phyloP scores from a whole-genome alignment of 2,329 filamentous ascomycete genomes.

The Xylaria polymorpha region DNA sequence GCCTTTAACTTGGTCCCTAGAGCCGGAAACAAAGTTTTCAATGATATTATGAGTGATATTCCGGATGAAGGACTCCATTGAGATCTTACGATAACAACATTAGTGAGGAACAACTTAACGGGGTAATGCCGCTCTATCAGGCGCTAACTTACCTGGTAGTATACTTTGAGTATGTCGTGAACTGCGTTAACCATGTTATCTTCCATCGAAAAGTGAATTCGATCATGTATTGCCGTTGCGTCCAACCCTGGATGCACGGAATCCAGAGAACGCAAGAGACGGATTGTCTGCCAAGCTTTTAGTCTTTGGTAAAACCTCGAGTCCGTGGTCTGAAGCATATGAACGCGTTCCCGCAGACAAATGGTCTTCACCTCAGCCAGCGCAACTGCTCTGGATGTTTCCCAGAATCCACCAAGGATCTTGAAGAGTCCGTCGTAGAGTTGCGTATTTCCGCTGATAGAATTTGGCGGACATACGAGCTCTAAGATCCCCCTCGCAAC shows the following conservation, averaged over 20 bases:
- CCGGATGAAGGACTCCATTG: slow-evolving; percentile 47
- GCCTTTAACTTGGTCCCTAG: slow-evolving; percentile 22
- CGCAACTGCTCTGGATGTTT: background rate
- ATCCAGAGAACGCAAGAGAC: slow-evolving; percentile 40
- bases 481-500: slow-evolving; percentile 23
- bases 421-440: slow-evolving; percentile 20
- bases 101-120: background rate
- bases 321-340: slow-evolving; percentile 44
- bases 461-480: slow-evolving; percentile 6
- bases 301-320: slow-evolving; percentile 43
- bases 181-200: slow-evolving; percentile 51
- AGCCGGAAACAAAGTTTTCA: slow-evolving; percentile 43
- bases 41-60: slow-evolving; percentile 43
- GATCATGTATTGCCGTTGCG: slow-evolving; percentile 31
- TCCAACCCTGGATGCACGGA: slow-evolving; percentile 8
- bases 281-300: slow-evolving; percentile 34
- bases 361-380: slow-evolving; percentile 22
- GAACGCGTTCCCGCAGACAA: slow-evolving; percentile 33
- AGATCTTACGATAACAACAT: slow-evolving; percentile 39
- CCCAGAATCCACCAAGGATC: slow-evolving; percentile 40
- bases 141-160: slow-evolving; percentile 51
- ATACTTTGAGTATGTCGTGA: slow-evolving; percentile 53
- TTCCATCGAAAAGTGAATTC: slow-evolving; percentile 39
- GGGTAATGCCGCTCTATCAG: background rate
- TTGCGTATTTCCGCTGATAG: slow-evolving; percentile 23